Conservation (phyloP, 2,329 filamentous ascomycete species). For the Botrytis squamosa region DNA sequence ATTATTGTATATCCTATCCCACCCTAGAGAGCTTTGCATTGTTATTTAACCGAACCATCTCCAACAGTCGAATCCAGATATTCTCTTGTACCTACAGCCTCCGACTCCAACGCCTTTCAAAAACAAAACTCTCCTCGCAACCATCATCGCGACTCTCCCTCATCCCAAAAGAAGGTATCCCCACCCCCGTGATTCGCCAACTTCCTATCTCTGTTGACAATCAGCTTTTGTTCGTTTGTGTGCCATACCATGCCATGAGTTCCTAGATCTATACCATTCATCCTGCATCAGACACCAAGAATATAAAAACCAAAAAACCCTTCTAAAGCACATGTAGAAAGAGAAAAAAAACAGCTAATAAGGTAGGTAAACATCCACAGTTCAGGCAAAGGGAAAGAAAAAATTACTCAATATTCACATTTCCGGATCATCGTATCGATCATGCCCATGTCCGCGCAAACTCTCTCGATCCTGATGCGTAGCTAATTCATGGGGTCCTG, state of each 20-base stretch:
- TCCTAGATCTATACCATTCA: not conserved
- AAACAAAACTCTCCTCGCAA: not conserved
- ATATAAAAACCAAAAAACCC: not conserved
- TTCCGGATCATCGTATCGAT: slow-evolving; percentile 15
- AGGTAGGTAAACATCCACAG: not conserved
- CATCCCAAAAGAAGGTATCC: slow-evolving; percentile 12
- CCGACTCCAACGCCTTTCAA: not conserved
- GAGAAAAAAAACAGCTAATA: not conserved
- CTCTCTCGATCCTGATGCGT: not conserved
- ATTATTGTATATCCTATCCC: not conserved
- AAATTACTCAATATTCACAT: slow-evolving; percentile 18
- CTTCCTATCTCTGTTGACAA: not conserved
- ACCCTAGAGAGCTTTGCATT: not conserved
- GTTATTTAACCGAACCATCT: not conserved
- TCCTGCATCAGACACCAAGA: not conserved
- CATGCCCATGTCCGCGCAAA: not conserved
- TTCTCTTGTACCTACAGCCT: no score
- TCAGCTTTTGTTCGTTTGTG: not conserved
- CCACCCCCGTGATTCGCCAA: not conserved
- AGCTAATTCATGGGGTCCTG: not conserved
- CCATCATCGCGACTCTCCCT: not conserved
- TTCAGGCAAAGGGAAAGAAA: not conserved
- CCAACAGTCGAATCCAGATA: no score
- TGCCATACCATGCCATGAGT: not conserved
- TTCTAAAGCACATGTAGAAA: not conserved